Base-by-base conservation (phyloP, 371 early-diverging fungal genomes). In the Apophysomyces ossiformis region DNA sequence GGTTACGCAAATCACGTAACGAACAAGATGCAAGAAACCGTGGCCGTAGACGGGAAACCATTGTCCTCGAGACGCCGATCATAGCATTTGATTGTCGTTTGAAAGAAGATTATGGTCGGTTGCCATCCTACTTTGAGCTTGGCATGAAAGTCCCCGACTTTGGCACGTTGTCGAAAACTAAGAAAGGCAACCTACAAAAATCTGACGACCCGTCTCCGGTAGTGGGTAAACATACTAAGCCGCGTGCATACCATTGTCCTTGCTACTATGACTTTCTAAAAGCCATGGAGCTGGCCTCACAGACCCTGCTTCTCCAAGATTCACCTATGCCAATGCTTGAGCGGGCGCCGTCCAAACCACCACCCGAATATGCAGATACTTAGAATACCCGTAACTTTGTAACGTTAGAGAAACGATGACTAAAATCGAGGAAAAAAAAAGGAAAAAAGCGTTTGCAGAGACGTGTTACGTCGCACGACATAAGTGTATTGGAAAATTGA, bases 71-170 rank as follows among this genome's bases (percentile, higher is more conserved):
- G 41, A 65, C 73, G 9, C 67, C 74, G 26, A 72, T 80, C 35
- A 75, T 68, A 4, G 78, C 75, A 2, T 77, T 75, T 61, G 81
- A 80, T 57, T 80, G 81, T 41, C 68, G 81, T 12, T 43, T 80
- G 8, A 82, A 82, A 57, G 82, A 82, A 66, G 82, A 82, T 44
- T 82, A 77, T 71, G 78, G 78, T 8, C 68, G 76, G 11, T 56
- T 82, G 38, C 82, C 82, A 1, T 77, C 79, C 12, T 82, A 82
- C 57, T 75, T 74, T 32, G 79, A 81, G 47, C 43, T 80, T 13
- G 76, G 74, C 37, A 66, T 71, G 37, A 67, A 67, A 5, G 46
- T 69, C 4, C 57, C 54, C 54, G 54, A 50, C 54, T 26, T 64
- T 54, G 58, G 65, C 46, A 43, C 68, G 18, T 50, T 50, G 46